Evolutionary conservation across 1,284 basidiomycete species (phyloP).

Genomic region (Pulchroboletus neoregius): DNA sequence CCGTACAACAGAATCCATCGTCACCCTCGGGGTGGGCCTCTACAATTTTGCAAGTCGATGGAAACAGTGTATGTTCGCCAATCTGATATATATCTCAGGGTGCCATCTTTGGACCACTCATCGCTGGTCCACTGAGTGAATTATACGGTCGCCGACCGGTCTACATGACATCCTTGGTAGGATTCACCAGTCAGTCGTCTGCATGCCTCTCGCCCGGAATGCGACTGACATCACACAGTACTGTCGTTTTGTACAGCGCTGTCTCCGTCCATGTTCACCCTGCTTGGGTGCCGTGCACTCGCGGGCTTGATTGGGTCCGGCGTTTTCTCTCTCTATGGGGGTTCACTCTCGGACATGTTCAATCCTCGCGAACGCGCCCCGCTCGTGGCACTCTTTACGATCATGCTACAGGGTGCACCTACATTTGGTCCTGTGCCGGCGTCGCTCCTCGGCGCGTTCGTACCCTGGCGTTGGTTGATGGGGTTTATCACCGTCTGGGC

Average conservation of each 20-base stretch:
- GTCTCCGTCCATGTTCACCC: conserved; percentile 18
- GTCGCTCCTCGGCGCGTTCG: conserved; percentile 19
- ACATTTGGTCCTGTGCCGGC: conserved; percentile 29
- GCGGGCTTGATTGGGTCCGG: conserved; percentile 26
- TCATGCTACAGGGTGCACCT: conserved; percentile 29
- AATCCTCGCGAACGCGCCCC: conserved; percentile 25
- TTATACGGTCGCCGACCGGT: conserved; percentile 26
- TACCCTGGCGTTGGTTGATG: conserved; percentile 30
- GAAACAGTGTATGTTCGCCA: not conserved
- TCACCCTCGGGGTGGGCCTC: conserved; percentile 28
- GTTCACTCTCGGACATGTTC: conserved; percentile 30
- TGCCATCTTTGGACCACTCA: conserved; percentile 27
- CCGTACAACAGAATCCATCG: conserved; percentile 17
- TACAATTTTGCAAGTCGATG: conserved; percentile 24
- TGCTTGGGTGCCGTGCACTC: conserved; percentile 19
- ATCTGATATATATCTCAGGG: conserved; percentile 20
- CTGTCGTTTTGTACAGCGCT: conserved; percentile 23
- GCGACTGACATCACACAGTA: conserved; percentile 19
- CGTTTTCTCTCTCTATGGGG: conserved; percentile 30
- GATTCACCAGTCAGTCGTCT: conserved; percentile 22
- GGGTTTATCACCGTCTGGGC: conserved; percentile 25
- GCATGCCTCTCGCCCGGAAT: not conserved
- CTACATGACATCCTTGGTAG: conserved; percentile 22
- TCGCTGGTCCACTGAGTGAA: conserved; percentile 27
- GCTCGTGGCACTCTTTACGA: conserved; percentile 28